A percentile compares a stretch with the other conserved stretches of the same genome.
phyloP scores from a whole-genome alignment of 2,329 filamentous ascomycete species.

The Tolypocladium ovalisporum region DNA sequence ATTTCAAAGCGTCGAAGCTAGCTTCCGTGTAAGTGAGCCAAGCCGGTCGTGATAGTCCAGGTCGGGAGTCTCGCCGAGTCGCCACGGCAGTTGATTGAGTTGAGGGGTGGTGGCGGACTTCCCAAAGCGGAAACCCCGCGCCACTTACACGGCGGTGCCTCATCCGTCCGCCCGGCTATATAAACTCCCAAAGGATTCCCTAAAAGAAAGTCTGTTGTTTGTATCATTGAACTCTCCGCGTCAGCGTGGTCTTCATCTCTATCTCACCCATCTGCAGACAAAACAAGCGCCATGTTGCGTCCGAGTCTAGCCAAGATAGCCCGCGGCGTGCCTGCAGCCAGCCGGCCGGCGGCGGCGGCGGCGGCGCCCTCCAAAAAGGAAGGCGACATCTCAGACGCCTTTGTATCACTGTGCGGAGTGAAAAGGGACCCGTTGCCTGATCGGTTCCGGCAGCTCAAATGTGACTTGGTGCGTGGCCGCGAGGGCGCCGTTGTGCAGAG shows the following conservation, averaged over 20 bases:
- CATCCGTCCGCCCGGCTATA: not conserved
- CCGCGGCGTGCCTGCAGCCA: constrained; percentile 1
- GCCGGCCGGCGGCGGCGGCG: constrained; percentile 3
- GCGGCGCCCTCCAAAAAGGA: constrained; percentile 31
- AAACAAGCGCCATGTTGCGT: constrained; percentile 5
- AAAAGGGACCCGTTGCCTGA: constrained; percentile 36
- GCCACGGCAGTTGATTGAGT: not conserved
- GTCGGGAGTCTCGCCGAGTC: not conserved
- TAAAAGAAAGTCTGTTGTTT: not conserved
- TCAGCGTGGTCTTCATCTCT: not conserved
- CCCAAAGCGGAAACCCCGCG: constrained; percentile 17
- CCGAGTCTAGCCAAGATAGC: constrained; percentile 3
- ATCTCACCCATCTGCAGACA: not conserved
- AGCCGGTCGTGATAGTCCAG: not conserved
- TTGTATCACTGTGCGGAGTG: constrained; percentile 45
- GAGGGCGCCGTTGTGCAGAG: constrained; percentile 34
- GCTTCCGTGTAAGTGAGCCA: not conserved
- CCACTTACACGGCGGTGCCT: constrained; percentile 1
- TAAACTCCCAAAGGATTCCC: not conserved
- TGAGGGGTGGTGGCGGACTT: constrained; percentile 12
- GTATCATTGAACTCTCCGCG: not conserved
- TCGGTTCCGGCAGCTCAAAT: constrained; percentile 45
- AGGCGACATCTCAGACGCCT: constrained; percentile 52
- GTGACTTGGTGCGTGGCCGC: constrained; percentile 35
- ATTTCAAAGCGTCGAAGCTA: not conserved